Conservation (phyloP, 2,329 filamentous ascomycete species). For the Hypoxylon rubiginosum region DNA sequence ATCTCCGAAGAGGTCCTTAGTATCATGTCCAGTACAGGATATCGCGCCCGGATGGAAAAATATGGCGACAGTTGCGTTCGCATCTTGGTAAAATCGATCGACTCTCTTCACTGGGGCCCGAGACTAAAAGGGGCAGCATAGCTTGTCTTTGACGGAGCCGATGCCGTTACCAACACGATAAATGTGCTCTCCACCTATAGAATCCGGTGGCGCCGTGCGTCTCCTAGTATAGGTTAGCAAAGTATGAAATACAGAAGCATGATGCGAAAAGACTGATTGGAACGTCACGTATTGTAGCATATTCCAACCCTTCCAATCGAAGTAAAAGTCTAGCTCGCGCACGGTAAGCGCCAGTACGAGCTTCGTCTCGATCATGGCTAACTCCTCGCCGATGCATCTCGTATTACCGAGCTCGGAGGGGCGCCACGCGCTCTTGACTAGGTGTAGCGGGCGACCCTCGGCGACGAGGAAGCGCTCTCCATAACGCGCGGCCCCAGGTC, state of each 20-base stretch:
- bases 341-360: conserved; percentile 44
- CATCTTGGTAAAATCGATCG: no score
- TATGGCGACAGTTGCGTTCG: no score
- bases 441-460: conserved; percentile 42
- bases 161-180: conserved; percentile 14
- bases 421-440: conserved; percentile 57
- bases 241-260: no score
- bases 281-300: conserved; percentile 17
- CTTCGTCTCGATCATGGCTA: conserved; percentile 48
- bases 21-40: no score
- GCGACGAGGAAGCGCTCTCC: conserved; percentile 49
- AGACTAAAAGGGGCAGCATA: no score
- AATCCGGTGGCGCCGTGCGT: conserved; percentile 5
- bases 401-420: neutral
- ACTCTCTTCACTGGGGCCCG: no score
- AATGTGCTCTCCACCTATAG: conserved; percentile 8
- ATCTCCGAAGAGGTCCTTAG: no score
- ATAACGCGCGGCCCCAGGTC: conserved; percentile 48
- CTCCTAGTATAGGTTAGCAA: conserved; percentile 5
- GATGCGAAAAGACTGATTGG: neutral
- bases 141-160: conserved; percentile 12
- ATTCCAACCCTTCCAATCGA: conserved; percentile 26
- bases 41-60: no score
- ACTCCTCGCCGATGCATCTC: conserved; percentile 48
- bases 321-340: conserved; percentile 42